Conservation (phyloP, 1,284 basidiomycete genomes). For the Sparassis latifolia region DNA sequence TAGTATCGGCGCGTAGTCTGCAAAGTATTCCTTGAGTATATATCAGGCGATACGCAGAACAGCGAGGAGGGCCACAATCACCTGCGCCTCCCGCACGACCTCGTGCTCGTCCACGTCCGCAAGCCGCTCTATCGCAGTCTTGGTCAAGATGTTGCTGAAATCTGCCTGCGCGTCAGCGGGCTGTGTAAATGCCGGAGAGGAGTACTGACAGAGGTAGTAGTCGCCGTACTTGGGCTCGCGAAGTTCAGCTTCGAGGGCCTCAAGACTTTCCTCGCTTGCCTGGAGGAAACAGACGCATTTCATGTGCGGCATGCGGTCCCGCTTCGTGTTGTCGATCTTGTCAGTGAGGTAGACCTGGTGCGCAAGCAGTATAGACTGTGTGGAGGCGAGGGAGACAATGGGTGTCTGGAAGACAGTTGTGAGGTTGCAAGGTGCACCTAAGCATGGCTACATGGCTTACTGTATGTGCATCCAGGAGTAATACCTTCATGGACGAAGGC, state of each 20-base stretch:
- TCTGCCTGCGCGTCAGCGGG: slow-evolving; percentile 39
- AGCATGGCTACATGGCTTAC: slow-evolving; percentile 37
- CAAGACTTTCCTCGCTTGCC: slow-evolving; percentile 75
- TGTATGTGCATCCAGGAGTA: slow-evolving; percentile 94
- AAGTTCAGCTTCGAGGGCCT: slow-evolving; percentile 80
- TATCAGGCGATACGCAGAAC: slow-evolving; percentile 12
- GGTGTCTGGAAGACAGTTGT: slow-evolving; percentile 66
- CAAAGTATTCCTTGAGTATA: slow-evolving; percentile 80
- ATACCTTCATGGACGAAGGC: slow-evolving; percentile 93
- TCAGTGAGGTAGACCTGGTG: slow-evolving; percentile 99
- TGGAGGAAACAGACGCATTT: slow-evolving; percentile 95
- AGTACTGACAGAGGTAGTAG: slow-evolving; percentile 94
- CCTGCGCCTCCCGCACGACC: slow-evolving; percentile 94
- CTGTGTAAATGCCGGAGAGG: slow-evolving; percentile 11
- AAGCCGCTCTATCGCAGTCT: slow-evolving; percentile 87
- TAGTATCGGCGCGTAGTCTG: slow-evolving; percentile 86
- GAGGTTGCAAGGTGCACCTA: too few species aligned
- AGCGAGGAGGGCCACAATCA: slow-evolving; percentile 24
- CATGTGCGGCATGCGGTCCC: slow-evolving; percentile 91
- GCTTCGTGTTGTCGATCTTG: slow-evolving; percentile 86
- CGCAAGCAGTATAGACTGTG: slow-evolving; percentile 89
- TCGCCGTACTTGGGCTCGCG: slow-evolving; percentile 89
- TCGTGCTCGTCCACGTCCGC: slow-evolving; percentile 96
- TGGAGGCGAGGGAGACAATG: slow-evolving; percentile 91
- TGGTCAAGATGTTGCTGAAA: slow-evolving; percentile 92